Conservation (phyloP, 2,329 filamentous ascomycete species). For the Teratosphaeria gauchensis region DNA sequence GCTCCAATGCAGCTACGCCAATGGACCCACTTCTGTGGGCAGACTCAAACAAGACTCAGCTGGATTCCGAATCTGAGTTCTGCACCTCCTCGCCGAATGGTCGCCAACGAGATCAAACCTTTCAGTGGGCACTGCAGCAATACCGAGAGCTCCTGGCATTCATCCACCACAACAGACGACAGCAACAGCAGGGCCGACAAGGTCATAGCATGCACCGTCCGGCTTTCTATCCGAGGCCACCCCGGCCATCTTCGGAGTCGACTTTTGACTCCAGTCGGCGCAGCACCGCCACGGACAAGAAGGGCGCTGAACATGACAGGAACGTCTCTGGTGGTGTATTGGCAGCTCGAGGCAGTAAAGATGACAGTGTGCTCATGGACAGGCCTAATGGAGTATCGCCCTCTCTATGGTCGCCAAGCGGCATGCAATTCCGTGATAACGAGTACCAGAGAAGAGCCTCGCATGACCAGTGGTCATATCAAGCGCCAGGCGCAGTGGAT, state of each 20-base stretch:
- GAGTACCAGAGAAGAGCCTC: conserved; percentile 15
- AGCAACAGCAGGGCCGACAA: conserved; percentile 27
- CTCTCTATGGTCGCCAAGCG: conserved; percentile 10
- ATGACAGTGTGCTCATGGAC: background rate
- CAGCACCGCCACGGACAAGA: background rate
- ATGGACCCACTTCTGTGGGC: background rate
- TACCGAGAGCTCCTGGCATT: conserved; percentile 41
- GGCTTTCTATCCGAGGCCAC: conserved; percentile 35
- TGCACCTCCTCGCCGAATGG: conserved; percentile 33
- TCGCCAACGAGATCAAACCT: conserved; percentile 35
- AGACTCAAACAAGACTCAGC: background rate
- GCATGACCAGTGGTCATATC: conserved; percentile 8
- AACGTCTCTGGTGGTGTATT: background rate
- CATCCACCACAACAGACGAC: conserved; percentile 36
- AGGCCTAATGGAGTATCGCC: background rate
- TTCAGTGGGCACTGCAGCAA: conserved; percentile 37
- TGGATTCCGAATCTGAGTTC: conserved; percentile 24
- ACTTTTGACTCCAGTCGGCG: background rate
- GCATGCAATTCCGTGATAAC: conserved; percentile 12
- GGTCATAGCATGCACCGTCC: conserved; percentile 39
- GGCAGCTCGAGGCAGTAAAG: background rate
- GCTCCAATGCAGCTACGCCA: background rate
- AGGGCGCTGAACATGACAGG: background rate
- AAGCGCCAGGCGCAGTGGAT: conserved; percentile 7
- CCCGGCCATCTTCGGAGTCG: background rate